Percentiles rank a stretch among this genome's conserved stretches.
phyloP scores from a whole-genome alignment of 106 monocot genomes.

The Ottelia alismoides region DNA sequence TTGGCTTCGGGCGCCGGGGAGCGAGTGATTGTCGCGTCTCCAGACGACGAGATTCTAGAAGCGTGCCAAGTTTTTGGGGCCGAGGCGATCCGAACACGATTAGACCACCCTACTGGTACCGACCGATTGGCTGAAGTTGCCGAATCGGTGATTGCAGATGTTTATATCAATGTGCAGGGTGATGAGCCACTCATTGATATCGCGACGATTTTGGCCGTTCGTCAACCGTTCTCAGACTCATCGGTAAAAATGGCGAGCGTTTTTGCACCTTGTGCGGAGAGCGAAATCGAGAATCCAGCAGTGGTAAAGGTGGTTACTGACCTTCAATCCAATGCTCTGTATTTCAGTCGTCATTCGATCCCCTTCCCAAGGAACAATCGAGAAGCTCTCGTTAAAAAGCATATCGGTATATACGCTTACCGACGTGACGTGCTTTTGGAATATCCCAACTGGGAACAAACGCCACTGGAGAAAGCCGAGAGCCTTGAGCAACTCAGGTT shows the following conservation, averaged over 20 bases:
- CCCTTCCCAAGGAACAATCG: background rate
- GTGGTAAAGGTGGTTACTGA: background rate
- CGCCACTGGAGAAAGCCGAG: background rate
- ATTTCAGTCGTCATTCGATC: background rate
- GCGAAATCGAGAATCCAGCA: background rate
- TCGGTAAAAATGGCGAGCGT: background rate
- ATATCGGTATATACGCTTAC: background rate
- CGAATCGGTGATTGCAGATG: background rate
- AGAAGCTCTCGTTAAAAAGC: background rate
- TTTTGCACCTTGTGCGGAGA: no score
- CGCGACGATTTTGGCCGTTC: background rate
- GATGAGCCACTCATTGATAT: background rate
- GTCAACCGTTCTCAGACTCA: background rate
- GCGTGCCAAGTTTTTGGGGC: background rate
- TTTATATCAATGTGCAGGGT: background rate
- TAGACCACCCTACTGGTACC: background rate
- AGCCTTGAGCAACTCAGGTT: no score
- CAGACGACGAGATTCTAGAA: background rate
- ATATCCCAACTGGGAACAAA: background rate
- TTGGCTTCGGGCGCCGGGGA: no score
- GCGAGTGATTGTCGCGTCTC: background rate
- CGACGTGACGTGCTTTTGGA: background rate
- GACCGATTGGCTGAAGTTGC: background rate
- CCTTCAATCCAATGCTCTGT: background rate
- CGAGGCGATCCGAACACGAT: background rate